Evolutionary conservation across 176 grass and related monocot species (phyloP).

Genomic region (Carex parvula): DNA sequence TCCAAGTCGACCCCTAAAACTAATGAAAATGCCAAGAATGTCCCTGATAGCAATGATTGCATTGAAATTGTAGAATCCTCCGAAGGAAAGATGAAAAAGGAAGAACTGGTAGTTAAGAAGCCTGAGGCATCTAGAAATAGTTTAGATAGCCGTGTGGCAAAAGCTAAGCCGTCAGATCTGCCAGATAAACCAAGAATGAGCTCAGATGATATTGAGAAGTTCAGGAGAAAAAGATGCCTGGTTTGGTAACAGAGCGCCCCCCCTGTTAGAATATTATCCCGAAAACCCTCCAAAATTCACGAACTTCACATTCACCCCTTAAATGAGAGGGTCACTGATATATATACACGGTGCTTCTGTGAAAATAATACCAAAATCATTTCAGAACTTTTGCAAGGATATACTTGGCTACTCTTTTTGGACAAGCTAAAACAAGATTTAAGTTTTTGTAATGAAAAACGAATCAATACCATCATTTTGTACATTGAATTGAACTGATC

Average conservation of each 20-base stretch:
- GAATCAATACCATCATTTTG: constrained; percentile 18
- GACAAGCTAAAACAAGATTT: not conserved
- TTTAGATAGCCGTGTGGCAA: constrained; percentile 75
- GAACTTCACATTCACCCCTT: not conserved
- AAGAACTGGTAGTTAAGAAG: constrained; percentile 45
- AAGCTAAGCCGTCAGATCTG: constrained; percentile 69
- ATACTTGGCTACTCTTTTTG: not conserved
- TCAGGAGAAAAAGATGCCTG: constrained; percentile 62
- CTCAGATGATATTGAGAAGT: constrained; percentile 87
- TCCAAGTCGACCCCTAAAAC: not conserved
- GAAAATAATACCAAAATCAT: not conserved
- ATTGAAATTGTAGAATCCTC: constrained; percentile 26
- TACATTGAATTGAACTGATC: constrained; percentile 15
- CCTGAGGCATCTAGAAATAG: constrained; percentile 72
- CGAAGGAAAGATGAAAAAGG: constrained; percentile 27
- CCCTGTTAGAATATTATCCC: constrained; percentile 1
- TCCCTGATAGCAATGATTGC: not conserved
- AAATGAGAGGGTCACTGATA: not conserved
- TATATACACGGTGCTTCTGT: not conserved
- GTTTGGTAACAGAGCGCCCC: constrained; percentile 50
- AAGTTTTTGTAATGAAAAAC: not conserved
- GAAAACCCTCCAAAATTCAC: not conserved
- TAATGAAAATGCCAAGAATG: constrained; percentile 14
- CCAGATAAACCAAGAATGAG: constrained; percentile 80
- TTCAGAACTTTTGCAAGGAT: constrained; percentile 5